phyloP scores from a whole-genome alignment of 2,329 filamentous ascomycete species.

The Alternaria ethzedia region DNA sequence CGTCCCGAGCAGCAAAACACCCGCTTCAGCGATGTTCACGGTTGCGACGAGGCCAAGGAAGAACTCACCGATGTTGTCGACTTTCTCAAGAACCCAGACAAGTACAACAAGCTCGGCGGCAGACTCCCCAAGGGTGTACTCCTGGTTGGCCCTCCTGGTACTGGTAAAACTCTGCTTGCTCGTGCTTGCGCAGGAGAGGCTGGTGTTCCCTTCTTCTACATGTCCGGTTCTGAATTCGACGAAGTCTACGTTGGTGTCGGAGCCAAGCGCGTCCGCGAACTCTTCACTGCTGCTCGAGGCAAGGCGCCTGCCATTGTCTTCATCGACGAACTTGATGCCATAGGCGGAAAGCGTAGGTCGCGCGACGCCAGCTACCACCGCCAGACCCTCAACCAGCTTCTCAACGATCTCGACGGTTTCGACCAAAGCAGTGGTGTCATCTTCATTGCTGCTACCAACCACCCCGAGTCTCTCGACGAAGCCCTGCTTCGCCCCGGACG shows the following conservation, averaged over 20 bases:
- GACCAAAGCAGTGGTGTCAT: conserved; percentile 94
- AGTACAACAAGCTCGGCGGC: conserved; percentile 91
- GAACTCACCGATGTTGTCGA: conserved; percentile 97
- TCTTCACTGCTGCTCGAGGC: conserved; percentile 80
- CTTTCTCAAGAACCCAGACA: conserved; percentile 90
- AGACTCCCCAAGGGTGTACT: conserved; percentile 97
- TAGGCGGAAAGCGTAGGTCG: conserved; percentile 91
- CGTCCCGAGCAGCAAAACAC: conserved; percentile 92
- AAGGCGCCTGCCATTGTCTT: conserved; percentile 95
- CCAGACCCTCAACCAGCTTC: conserved; percentile 94
- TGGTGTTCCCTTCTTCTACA: conserved; percentile 99
- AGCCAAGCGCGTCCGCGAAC: conserved; percentile 91
- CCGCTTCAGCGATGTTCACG: conserved; percentile 91
- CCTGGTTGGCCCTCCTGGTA: conserved; percentile 92
- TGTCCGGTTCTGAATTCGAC: conserved; percentile 98
- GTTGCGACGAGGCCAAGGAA: conserved; percentile 97
- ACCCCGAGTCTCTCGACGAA: conserved; percentile 92
- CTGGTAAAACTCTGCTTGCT: conserved; percentile 94
- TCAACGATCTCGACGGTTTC: conserved; percentile 97
- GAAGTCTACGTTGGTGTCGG: conserved; percentile 98
- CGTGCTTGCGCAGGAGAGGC: conserved; percentile 96
- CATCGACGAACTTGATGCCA: conserved; percentile 92
- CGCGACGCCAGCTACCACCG: conserved; percentile 94
- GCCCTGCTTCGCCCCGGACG: conserved; percentile 91
- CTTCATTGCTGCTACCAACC: conserved; percentile 95